Percentiles rank a stretch among this genome's conserved stretches.
phyloP scores from a whole-genome alignment of 768 basidiomycete genomes.

The Collybiopsis confluens region DNA sequence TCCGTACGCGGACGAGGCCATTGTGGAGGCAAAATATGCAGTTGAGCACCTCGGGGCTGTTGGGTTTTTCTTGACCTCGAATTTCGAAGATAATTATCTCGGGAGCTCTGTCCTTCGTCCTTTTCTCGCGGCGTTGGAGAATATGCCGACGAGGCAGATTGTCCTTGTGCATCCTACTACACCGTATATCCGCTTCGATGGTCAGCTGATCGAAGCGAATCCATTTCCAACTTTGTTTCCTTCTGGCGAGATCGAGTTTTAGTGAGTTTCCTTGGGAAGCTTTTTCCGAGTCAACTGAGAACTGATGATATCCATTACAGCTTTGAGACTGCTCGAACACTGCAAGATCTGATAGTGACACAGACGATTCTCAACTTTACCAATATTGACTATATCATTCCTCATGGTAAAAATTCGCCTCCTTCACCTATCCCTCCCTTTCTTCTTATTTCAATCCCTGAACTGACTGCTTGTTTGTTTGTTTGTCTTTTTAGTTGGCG shows the following conservation, averaged over 20 bases:
- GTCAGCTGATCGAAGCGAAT: slow-evolving; percentile 26
- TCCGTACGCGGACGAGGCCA: slow-evolving; percentile 28
- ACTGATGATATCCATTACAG: slow-evolving; percentile 8
- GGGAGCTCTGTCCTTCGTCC: slow-evolving; percentile 23
- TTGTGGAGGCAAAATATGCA: slow-evolving; percentile 28
- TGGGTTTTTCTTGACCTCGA: slow-evolving; percentile 29
- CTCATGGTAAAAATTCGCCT: slow-evolving; percentile 21
- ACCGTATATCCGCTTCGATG: slow-evolving; percentile 22
- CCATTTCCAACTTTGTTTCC: slow-evolving; percentile 26
- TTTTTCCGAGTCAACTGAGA: neutral
- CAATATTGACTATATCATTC: slow-evolving; percentile 31
- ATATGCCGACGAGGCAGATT: slow-evolving; percentile 21
- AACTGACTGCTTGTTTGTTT: neutral
- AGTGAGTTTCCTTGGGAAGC: slow-evolving; percentile 15
- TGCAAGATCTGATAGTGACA: slow-evolving; percentile 26
- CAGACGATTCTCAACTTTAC: slow-evolving; percentile 28
- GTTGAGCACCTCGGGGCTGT: slow-evolving; percentile 27
- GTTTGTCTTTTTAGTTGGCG: slow-evolving; percentile 20
- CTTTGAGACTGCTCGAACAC: slow-evolving; percentile 27
- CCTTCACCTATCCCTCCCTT: neutral
- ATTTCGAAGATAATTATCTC: slow-evolving; percentile 30
- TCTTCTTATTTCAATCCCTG: neutral
- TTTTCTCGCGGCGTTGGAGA: slow-evolving; percentile 29
- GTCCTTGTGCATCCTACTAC: slow-evolving; percentile 28
- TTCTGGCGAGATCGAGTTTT: slow-evolving; percentile 31